Evolutionary conservation across 2,329 filamentous ascomycete genomes (phyloP), one percentile per base, ranked within the genome.

Genomic region (Fusarium hostae): DNA sequence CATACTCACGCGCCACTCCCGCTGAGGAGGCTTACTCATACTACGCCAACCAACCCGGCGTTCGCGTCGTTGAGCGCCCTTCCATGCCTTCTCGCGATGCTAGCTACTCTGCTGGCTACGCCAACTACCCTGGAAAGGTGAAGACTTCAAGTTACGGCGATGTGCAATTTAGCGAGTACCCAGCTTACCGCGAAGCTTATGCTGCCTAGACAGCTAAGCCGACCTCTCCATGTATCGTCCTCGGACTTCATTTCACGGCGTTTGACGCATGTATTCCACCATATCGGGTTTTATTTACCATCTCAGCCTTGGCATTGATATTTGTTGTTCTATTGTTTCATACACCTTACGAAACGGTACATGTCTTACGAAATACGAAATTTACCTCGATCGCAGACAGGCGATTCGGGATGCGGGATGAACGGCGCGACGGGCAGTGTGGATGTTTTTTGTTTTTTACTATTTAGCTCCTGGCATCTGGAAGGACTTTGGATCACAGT

Each of bases 121-220:
- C 62, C 22, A 73, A 74, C 41, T 79, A 72, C 39, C 52, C 61
- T 63, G 30, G 28, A 26, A 83, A 81, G 68, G 77, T 81, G 41
- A 83, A 80, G 77, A 79, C 75, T 12, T 77, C 80, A 8, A 80
- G 77, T 34, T 59, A 69, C 16, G 76, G 76, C 3, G 79, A 82
- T 40, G 74, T 82, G n/a, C 70, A 74, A 34, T 83, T 79, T 70
- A 78, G 75, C 72, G 71, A 56, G 54, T 74, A 79, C 61, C 67
- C 73, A 30, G 68, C 74, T 28, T 75, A 76, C 39, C 76, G 71
- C 24, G 77, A 79, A 30, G 66, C 73, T 10, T 77, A 68, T 48
- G 66, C 63, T 40, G 69, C 63, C 39, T 73, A 55, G 57, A 22
- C 55, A 59, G 24, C 45, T 12, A 28, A 51, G 47, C 18, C 32